These are phyloP conservation scores for Aureobasidium sp. DNA, from an alignment of 2,329 filamentous ascomycete species.

Conservation along the genomic window DNA sequence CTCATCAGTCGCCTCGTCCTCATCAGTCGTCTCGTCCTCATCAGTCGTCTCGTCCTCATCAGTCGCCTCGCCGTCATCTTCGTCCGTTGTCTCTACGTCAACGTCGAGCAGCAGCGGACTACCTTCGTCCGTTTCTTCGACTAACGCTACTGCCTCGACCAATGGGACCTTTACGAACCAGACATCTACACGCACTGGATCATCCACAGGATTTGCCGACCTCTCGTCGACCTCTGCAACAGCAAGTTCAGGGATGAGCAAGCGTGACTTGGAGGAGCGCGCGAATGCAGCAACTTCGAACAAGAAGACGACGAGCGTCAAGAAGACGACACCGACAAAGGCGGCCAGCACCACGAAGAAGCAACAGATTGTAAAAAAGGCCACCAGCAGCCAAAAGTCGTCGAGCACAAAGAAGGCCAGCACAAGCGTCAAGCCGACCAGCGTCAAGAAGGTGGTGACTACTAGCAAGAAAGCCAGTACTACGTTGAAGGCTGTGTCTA, in stretches of 20 bases:
- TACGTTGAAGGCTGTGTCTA: not conserved
- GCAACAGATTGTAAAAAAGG: not conserved
- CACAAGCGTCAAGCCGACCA: not conserved
- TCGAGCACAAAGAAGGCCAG: not conserved
- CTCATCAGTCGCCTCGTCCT: not conserved
- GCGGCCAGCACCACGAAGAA: not conserved
- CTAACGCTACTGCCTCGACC: not conserved
- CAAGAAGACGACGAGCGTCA: not conserved
- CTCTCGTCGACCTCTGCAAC: not conserved
- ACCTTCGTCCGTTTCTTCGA: not conserved
- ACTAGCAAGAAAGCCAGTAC: not conserved
- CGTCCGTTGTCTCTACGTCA: not conserved
- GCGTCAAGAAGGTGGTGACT: not conserved
- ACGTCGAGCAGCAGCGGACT: not conserved
- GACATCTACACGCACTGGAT: not conserved
- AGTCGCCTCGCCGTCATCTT: not conserved
- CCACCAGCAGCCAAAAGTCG: not conserved
- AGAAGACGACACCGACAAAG: not conserved
- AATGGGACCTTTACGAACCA: not conserved
- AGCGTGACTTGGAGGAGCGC: constrained; percentile 4
- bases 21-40: not conserved
- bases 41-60: not conserved
- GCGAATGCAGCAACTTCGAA: not conserved
- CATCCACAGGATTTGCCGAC: not conserved
- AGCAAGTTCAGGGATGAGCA: not conserved